phyloP scores from a whole-genome alignment of 1,139 yeast species.

The Zygosaccharomyces pseudobailii region DNA sequence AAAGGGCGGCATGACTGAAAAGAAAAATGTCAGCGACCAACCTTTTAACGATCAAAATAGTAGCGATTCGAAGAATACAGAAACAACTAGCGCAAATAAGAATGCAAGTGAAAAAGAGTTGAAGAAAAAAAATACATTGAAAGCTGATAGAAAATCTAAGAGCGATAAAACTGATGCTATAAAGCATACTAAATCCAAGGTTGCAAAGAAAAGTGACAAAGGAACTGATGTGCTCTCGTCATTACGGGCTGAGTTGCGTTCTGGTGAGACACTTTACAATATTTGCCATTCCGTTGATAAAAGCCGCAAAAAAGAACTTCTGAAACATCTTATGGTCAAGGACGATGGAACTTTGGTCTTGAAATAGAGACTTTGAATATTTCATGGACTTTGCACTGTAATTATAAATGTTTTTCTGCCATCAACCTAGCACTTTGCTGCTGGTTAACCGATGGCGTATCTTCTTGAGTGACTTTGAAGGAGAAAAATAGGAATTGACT shows the following conservation, averaged over 20 bases:
- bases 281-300: constrained; percentile 35
- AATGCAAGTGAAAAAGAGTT: constrained; percentile 9
- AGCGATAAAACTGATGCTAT: background rate
- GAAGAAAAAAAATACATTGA: constrained; percentile 8
- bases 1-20: constrained; percentile 2
- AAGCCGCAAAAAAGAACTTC: constrained; percentile 36
- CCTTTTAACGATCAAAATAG: background rate
- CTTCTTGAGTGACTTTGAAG: too few species aligned
- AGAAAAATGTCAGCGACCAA: background rate
- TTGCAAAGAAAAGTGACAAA: background rate
- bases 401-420: background rate
- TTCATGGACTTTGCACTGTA: background rate
- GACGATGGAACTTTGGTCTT: constrained; percentile 31
- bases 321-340: constrained; percentile 35
- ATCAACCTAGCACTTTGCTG: too few species aligned
- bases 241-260: constrained; percentile 19
- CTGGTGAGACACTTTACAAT: constrained; percentile 37
- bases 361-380: constrained; percentile 3
- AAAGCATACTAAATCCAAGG: background rate
- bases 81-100: constrained; percentile 1
- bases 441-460: too few species aligned
- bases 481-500: too few species aligned
- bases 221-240: constrained; percentile 3
- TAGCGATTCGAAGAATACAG: constrained; percentile 14
- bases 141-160: background rate